phyloP scores from a whole-genome alignment of 1,284 basidiomycete species.

The Mrakiaceae sp. region DNA sequence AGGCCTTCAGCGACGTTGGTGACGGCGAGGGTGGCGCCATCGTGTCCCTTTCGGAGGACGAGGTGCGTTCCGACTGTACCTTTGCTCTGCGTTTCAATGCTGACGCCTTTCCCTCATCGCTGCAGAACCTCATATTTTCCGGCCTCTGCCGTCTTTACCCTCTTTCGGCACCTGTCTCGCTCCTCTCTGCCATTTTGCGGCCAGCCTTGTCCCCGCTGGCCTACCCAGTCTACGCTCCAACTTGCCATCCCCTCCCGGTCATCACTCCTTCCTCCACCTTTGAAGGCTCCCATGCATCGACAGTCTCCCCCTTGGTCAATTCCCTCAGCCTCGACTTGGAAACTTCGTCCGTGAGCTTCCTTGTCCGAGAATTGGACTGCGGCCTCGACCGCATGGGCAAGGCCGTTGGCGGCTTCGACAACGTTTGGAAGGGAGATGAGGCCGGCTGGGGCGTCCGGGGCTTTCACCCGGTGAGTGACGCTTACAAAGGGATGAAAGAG shows the following conservation, averaged over 20 bases:
- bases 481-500: not conserved
- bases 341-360: slow-evolving; percentile 16
- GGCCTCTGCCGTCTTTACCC: slow-evolving; percentile 28
- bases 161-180: slow-evolving; percentile 34
- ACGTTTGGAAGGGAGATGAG: slow-evolving; percentile 30
- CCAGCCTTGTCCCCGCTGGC: slow-evolving; percentile 43
- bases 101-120: slow-evolving; percentile 7
- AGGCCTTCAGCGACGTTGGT: slow-evolving; percentile 8
- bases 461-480: slow-evolving; percentile 46
- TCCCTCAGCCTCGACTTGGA: slow-evolving; percentile 17
- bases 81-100: not conserved
- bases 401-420: slow-evolving; percentile 31
- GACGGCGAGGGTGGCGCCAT: slow-evolving; percentile 19
- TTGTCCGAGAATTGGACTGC: slow-evolving; percentile 27
- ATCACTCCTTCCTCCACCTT: slow-evolving; percentile 29
- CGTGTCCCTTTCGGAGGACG: slow-evolving; percentile 24
- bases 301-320: not conserved
- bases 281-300: slow-evolving; percentile 15
- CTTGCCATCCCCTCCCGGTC: slow-evolving; percentile 43
- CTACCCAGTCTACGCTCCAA: slow-evolving; percentile 40
- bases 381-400: slow-evolving; percentile 29
- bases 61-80: slow-evolving; percentile 23
- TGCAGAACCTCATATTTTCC: slow-evolving; percentile 25
- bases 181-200: slow-evolving; percentile 37
- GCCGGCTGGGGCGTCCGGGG: slow-evolving; percentile 40